Base-by-base conservation (phyloP, 257 asterid species). In the Ocimum tenuiflorum region DNA sequence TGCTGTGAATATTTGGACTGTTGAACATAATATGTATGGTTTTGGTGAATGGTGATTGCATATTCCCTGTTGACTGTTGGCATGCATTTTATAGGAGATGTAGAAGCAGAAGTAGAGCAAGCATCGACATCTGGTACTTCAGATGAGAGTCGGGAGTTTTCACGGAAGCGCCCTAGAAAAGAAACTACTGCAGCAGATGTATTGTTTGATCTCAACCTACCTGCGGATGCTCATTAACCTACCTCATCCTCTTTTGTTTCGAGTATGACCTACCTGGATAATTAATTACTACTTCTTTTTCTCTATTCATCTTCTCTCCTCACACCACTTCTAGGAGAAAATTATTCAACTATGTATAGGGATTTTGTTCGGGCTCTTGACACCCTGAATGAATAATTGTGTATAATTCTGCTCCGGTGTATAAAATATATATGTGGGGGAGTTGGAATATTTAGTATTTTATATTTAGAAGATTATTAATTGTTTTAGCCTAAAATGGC, bases 171-270 rank as follows among this genome's bases (percentile, higher is more conserved):
- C 9, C 71, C 86, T 17, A 80, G 89, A 65, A 57, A 71, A 24
- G 87, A 68, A 68, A 64, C 75, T 36, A 31, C 55, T 0, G 48
- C 60, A 33, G 48, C 60, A 33, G 80, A 78, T 56, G 39, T 63
- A 29, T 38, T 77, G 58, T 79, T 91, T 42, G 96, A 91, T 81
- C 90, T 88, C 59, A 91, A 91, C 86, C 43, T 88, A 68, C 98
- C 96, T 18, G 94, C 95, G 1, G 87, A 82, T 72, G 68, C 63
- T 69, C 61, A 78, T 33, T 82, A 69, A 73, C 71, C 64, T 36
- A 73, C 71, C 64, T 36, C 73, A 77, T 72, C 31, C 68, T 15
- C 62, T 60, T 60, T 42, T 8, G 18, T 38, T 38, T 12, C 17
- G 27, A 42, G n/a, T 38, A 38, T 38, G 38, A 27, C 3, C n/a